Evolutionary conservation across 768 basidiomycete genomes (phyloP).

Genomic region (Exsudoporus frostii): DNA sequence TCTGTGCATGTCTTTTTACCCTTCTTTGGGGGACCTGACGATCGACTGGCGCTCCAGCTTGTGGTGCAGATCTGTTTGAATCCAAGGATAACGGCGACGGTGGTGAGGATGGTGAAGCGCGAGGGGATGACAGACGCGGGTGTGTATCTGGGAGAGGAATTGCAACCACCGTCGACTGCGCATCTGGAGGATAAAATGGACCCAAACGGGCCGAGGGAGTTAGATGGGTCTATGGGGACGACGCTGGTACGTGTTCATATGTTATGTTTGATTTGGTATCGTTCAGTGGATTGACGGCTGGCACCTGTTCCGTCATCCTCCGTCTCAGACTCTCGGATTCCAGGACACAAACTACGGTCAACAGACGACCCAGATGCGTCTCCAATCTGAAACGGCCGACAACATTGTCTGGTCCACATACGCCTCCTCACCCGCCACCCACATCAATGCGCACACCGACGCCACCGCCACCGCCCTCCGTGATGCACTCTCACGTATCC

Average conservation of each 20-base stretch:
- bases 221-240: background rate
- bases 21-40: constrained; percentile 95
- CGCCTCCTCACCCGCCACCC: constrained; percentile 29
- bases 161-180: constrained; percentile 25
- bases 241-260: constrained; percentile 8
- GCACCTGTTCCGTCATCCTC: too few species aligned
- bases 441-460: background rate
- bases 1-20: constrained; percentile 75
- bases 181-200: constrained; percentile 16
- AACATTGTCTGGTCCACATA: constrained; percentile 71
- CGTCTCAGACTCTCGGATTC: constrained; percentile 35
- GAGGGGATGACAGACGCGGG: constrained; percentile 31
- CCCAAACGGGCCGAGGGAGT: background rate
- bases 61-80: constrained; percentile 80
- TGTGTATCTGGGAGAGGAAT: background rate
- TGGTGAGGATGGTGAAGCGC: constrained; percentile 60
- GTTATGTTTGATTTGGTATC: background rate
- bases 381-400: constrained; percentile 86
- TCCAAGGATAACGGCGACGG: constrained; percentile 65
- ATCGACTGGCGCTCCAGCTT: constrained; percentile 80
- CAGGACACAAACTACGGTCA: constrained; percentile 73
- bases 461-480: constrained; percentile 14
- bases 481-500: constrained; percentile 53
- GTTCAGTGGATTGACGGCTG: background rate
- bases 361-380: constrained; percentile 55